A percentile compares a stretch with the other conserved stretches of the same genome.
phyloP scores from a whole-genome alignment of 371 early-diverging fungal genomes.

The Actinomortierella wolfii region DNA sequence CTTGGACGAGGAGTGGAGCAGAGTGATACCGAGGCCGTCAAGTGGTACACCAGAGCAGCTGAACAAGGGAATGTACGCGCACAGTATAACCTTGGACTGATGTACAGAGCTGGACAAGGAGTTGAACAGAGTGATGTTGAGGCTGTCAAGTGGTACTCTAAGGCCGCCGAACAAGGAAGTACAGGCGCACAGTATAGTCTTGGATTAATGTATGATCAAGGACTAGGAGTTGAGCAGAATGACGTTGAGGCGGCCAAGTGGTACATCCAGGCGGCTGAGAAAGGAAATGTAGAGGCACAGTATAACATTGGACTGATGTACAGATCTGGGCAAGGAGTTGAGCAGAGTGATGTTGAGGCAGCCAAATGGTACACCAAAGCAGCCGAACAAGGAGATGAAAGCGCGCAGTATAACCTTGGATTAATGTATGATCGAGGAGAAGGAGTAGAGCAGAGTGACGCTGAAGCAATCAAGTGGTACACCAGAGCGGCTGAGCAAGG shows the following conservation, averaged over 20 bases:
- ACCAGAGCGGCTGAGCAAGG: constrained; percentile 65
- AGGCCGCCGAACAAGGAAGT: constrained; percentile 80
- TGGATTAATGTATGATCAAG: constrained; percentile 84
- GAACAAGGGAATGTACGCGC: constrained; percentile 80
- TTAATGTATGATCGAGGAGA: constrained; percentile 84
- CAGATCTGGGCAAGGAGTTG: constrained; percentile 76
- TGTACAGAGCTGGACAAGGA: constrained; percentile 86
- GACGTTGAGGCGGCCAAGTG: constrained; percentile 71
- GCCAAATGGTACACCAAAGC: constrained; percentile 79
- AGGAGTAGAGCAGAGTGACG: constrained; percentile 71
- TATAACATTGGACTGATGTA: constrained; percentile 81
- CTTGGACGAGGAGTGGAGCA: constrained; percentile 78
- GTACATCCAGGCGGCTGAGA: constrained; percentile 72
- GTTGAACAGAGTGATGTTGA: constrained; percentile 56
- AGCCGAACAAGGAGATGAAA: constrained; percentile 76
- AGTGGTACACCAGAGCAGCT: constrained; percentile 77
- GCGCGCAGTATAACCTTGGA: constrained; percentile 68
- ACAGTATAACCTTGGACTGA: constrained; percentile 81
- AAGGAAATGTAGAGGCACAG: constrained; percentile 82
- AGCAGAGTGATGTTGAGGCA: constrained; percentile 64
- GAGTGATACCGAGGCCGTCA: constrained; percentile 58
- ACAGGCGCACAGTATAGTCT: constrained; percentile 76
- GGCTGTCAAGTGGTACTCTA: constrained; percentile 82
- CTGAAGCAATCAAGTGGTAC: constrained; percentile 74
- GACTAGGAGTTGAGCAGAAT: constrained; percentile 74